phyloP scores from a whole-genome alignment of 2,329 filamentous ascomycete species.

The Verticillium zaregamsianum region DNA sequence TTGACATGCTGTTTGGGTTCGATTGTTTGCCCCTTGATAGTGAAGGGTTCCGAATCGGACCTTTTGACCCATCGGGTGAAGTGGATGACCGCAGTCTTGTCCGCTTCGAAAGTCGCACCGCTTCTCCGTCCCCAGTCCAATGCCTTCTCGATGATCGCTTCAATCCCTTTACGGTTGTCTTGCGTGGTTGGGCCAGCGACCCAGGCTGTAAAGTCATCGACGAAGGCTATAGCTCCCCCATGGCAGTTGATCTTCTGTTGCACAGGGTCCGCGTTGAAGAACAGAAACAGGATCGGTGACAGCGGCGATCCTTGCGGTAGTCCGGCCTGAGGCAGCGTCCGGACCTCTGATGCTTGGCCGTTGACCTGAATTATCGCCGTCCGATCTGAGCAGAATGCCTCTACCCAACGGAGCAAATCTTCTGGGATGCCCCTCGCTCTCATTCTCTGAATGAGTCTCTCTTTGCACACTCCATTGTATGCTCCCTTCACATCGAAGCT shows the following conservation, averaged over 20 bases:
- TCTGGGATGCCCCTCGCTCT: slow-evolving; percentile 16
- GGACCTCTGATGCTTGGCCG: slow-evolving; percentile 12
- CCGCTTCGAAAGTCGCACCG: slow-evolving; percentile 18
- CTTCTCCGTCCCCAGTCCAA: slow-evolving; percentile 17
- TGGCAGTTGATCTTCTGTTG: slow-evolving; percentile 20
- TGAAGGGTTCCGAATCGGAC: not conserved
- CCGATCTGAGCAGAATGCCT: slow-evolving; percentile 19
- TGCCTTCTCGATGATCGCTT: slow-evolving; percentile 16
- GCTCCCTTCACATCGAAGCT: slow-evolving; percentile 36
- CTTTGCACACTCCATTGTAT: slow-evolving; percentile 33
- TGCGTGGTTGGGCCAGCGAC: too few relatives aligned
- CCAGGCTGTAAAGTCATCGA: slow-evolving; percentile 1
- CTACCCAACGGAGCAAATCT: slow-evolving; percentile 14
- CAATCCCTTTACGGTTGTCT: slow-evolving; percentile 12
- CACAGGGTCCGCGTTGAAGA: slow-evolving; percentile 21
- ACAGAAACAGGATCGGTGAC: slow-evolving; percentile 30
- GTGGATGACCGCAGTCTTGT: slow-evolving; percentile 19
- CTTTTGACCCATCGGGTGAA: not conserved
- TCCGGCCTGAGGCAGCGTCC: slow-evolving; percentile 16
- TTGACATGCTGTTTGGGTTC: slow-evolving; percentile 2
- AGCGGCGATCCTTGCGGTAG: slow-evolving; percentile 27
- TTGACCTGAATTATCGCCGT: slow-evolving; percentile 19
- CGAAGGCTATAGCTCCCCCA: slow-evolving; percentile 18
- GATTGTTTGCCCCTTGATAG: not conserved
- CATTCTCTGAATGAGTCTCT: slow-evolving; percentile 19